Evolutionary conservation across 345 rosid species (phyloP).

Genomic region (Punica granatum): DNA sequence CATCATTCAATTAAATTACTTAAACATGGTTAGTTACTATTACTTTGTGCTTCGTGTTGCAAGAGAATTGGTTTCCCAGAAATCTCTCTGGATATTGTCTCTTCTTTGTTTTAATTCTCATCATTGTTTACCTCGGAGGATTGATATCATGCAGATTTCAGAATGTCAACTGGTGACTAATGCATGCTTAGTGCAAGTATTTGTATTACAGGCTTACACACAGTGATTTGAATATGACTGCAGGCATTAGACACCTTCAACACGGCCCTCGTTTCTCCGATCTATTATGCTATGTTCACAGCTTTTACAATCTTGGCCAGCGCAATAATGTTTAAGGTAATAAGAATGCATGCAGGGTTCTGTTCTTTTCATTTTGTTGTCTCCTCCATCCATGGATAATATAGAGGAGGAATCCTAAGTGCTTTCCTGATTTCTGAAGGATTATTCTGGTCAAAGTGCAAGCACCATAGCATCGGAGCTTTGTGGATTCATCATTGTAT

Average conservation of each 20-base stretch:
- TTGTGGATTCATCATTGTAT: conserved; percentile 40
- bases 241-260: conserved; percentile 83
- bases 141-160: too few species aligned
- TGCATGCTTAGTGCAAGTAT: too few species aligned
- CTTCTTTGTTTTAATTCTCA: too few species aligned
- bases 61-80: neutral
- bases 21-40: conserved; percentile 52
- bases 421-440: conserved; percentile 23
- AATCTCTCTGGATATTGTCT: neutral
- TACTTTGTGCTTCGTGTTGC: neutral
- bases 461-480: conserved; percentile 44
- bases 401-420: neutral
- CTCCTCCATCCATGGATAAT: neutral
- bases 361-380: neutral
- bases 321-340: conserved; percentile 84
- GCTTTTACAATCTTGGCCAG: conserved; percentile 72
- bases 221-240: conserved; percentile 11
- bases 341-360: neutral
- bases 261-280: conserved; percentile 70
- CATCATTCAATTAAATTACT: conserved; percentile 60
- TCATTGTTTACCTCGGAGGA: too few species aligned
- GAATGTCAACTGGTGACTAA: too few species aligned
- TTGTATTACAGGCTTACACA: neutral
- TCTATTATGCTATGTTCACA: conserved; percentile 69
- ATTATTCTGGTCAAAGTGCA: conserved; percentile 41